Base-by-base conservation (phyloP, 2,329 filamentous ascomycete genomes). In the Colletotrichum sp. region DNA sequence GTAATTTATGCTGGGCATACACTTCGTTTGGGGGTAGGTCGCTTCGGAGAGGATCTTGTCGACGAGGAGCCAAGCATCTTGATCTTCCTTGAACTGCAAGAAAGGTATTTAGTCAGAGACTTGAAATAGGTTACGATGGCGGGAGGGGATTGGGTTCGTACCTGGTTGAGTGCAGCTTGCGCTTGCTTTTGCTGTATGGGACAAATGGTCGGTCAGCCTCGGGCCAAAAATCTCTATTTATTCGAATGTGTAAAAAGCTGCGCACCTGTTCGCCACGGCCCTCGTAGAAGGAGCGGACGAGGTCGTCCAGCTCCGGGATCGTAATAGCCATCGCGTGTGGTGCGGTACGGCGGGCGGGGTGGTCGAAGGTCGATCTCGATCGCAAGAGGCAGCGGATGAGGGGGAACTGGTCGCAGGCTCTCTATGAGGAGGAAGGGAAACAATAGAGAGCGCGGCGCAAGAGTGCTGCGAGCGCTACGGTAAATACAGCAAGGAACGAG, bases 251-350 rank as follows among this genome's bases (percentile, higher is more conserved):
- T 66, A 71, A 77, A 68, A 67, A 67, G 69, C 26, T 71, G 75
- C 93, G 82, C 90, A 98, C 96, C 90, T 96, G 92, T 77, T 98
- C 95, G 82, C 97, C 97, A 86, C 96, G 95, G 85, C 96, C 96
- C 89, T 99, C 96, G 84, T 98, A 99, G 88, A 99, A 99, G 89
- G 95, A 93, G 86, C 95, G 96, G 90, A 99, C 96, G 80, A 96
- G 97, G 86, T 91, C 94, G 92, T 99, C 97, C 89, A 99, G 93
- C 92, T 99, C 97, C 86, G 94, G 93, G 87, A 99, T 96, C 83
- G 94, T 89, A 85, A 92, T 89, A 85, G 92, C 89, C 92, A 94
- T 94, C 86, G 84, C 88, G 80, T 81, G 82, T 84, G 83, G 80
- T 77, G 79, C 78, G 77, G 81, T 79, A 77, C 77, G 76, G 77